Evolutionary conservation across 2,329 filamentous ascomycete genomes (phyloP), one percentile per base, ranked within the genome.

Genomic region (Cladophialophora chaetospira): DNA sequence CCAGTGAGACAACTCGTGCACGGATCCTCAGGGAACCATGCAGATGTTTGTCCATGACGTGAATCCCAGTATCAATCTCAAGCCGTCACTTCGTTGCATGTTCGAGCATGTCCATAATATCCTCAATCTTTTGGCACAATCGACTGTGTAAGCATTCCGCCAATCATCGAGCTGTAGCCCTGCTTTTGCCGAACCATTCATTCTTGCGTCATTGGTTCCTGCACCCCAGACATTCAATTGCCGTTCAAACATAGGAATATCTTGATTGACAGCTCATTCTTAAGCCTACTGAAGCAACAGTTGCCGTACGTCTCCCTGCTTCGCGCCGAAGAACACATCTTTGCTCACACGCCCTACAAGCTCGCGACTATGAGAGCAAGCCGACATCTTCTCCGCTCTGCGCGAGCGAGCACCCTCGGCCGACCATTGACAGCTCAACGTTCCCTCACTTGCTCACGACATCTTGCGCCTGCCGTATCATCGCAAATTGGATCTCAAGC

Each of bases 291-390:
- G 13, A 33, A 33, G 29, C 6, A 13, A 8, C 29, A 33, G 13
- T 6, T 33, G 29, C n/a, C n/a, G n/a, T n/a, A n/a, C 13, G 9
- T 40, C 36, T 11, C 2, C 36, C 17, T 40, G 0, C 15, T 40
- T n/a, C n/a, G n/a, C n/a, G n/a, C n/a, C n/a, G n/a, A n/a, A n/a
- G n/a, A n/a, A n/a, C n/a, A n/a, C n/a, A n/a, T n/a, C n/a, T 8
- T 40, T 5, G 36, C 36, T 40, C 8, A 11, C 13, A 10, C 5
- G 9, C 29, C 26, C 9, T 25, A 21, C 38, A 13, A n/a, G 26
- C 10, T 31, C 25, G 29, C 40, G 36, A 48, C 29, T 6, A 57
- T 57, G 55, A 57, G 36, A 47, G 43, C 55, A 40, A 52, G 42
- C 48, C 40, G 55, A 19, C 35, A 25, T 11, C 35, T 55, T 15